A percentile compares a stretch with the other conserved stretches of the same genome.
Evolutionary conservation across 192 early-diverging fungal species (phyloP).

Genomic region (Rhizophlyctis rosea): DNA sequence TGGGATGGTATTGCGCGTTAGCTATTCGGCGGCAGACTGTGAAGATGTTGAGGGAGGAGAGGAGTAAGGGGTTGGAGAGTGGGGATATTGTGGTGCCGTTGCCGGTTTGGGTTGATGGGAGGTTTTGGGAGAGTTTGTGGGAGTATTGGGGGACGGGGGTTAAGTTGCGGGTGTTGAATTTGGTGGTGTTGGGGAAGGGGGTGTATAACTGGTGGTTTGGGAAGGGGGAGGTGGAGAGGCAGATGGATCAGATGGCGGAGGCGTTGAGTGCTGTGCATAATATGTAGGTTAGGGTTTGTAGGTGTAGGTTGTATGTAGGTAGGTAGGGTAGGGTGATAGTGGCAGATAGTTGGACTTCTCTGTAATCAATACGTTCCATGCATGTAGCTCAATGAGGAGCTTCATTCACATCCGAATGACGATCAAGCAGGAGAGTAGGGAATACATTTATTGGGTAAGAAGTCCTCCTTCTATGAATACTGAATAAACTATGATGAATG

Average conservation of each 20-base stretch:
- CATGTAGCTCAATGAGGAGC: background rate
- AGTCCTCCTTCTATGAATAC: too few species aligned
- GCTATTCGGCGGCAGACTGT: conserved; percentile 24
- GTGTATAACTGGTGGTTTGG: background rate
- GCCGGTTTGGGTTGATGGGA: background rate
- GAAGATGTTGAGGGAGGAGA: conserved; percentile 9
- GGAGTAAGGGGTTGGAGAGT: background rate
- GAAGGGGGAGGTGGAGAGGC: background rate
- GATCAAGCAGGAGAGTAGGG: too few species aligned
- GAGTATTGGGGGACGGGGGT: background rate
- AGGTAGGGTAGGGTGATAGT: background rate
- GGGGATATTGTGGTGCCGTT: background rate
- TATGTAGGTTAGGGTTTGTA: background rate
- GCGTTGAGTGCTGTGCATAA: background rate
- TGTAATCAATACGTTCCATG: background rate
- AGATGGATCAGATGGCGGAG: background rate
- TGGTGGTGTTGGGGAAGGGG: background rate
- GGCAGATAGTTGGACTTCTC: background rate
- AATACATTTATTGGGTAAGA: too few species aligned
- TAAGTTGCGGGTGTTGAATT: background rate
- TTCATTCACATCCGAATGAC: background rate
- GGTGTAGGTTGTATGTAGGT: background rate
- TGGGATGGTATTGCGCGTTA: conserved; percentile 46
- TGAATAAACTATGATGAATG: too few species aligned
- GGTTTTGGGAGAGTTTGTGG: background rate